Evolutionary conservation across 805 yeast species (phyloP).

Genomic region (Zygosaccharomyces pseudorouxii): DNA sequence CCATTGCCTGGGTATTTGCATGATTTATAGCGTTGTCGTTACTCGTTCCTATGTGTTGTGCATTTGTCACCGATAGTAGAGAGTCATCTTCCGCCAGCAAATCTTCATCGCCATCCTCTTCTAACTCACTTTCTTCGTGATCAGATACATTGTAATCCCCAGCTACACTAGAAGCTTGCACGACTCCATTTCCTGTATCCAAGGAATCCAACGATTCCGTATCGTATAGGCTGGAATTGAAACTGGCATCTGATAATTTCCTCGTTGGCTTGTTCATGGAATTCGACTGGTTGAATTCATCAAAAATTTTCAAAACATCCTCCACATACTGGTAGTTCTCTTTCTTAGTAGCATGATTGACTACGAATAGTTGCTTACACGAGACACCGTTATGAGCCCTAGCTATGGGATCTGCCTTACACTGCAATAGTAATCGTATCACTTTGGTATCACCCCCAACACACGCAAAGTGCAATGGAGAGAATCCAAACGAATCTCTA

Average conservation of each 20-base stretch:
- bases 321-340: slow-evolving; percentile 35
- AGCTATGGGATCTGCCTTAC: slow-evolving; percentile 55
- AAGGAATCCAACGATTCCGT: slow-evolving; percentile 32
- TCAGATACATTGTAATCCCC: slow-evolving; percentile 23
- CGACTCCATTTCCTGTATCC: slow-evolving; percentile 26
- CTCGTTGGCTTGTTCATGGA: slow-evolving; percentile 11
- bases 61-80: slow-evolving; percentile 6
- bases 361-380: slow-evolving; percentile 33
- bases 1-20: slow-evolving; percentile 6
- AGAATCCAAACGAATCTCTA: slow-evolving; percentile 73
- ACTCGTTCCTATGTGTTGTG: neutral
- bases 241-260: slow-evolving; percentile 26
- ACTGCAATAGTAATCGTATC: slow-evolving; percentile 55
- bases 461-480: slow-evolving; percentile 86
- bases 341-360: slow-evolving; percentile 31
- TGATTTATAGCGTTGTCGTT: neutral
- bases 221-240: slow-evolving; percentile 28
- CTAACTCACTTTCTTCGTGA: slow-evolving; percentile 32
- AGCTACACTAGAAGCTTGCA: slow-evolving; percentile 27
- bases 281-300: slow-evolving; percentile 15
- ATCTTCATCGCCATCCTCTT: slow-evolving; percentile 24
- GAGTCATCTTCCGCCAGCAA: slow-evolving; percentile 21
- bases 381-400: slow-evolving; percentile 49
- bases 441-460: slow-evolving; percentile 66
- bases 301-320: slow-evolving; percentile 33